Percentiles rank a stretch among this genome's conserved stretches.
phyloP scores from a whole-genome alignment of 108 stramenopile species.

The Cyclotella distinguenda region DNA sequence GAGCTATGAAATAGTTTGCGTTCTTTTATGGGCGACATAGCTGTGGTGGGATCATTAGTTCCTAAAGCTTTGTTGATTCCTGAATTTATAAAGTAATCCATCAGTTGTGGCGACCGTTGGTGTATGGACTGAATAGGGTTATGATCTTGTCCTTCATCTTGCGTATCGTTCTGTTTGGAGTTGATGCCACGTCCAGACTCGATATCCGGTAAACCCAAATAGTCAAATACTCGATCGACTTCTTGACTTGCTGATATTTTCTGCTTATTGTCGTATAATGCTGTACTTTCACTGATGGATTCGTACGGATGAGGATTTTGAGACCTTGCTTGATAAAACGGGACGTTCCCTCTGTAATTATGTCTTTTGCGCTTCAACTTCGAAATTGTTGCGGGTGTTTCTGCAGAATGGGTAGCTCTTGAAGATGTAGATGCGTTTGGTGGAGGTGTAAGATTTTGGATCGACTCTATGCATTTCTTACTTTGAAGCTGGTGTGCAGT shows the following conservation, averaged over 20 bases:
- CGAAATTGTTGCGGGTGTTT: constrained; percentile 19
- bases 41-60: background rate
- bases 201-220: constrained; percentile 14
- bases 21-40: background rate
- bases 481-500: background rate
- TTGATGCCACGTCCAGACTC: too few species aligned
- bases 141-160: background rate
- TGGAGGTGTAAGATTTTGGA: constrained; percentile 14
- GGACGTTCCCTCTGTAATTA: too few species aligned
- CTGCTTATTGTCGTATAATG: background rate
- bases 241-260: constrained; percentile 24
- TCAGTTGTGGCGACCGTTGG: background rate
- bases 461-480: background rate
- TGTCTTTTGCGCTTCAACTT: constrained; percentile 4
- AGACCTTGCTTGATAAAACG: background rate
- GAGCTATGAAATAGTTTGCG: too few species aligned
- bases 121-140: background rate
- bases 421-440: background rate
- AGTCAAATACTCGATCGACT: constrained; percentile 26
- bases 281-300: background rate
- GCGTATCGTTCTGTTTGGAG: too few species aligned
- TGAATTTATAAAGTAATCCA: background rate
- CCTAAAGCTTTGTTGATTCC: background rate
- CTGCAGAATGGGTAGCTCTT: background rate
- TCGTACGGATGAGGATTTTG: background rate